Percentiles rank a stretch among this genome's conserved stretches.
Conservation (phyloP, 495 filamentous ascomycete species). For the Chaetomium tenue region DNA sequence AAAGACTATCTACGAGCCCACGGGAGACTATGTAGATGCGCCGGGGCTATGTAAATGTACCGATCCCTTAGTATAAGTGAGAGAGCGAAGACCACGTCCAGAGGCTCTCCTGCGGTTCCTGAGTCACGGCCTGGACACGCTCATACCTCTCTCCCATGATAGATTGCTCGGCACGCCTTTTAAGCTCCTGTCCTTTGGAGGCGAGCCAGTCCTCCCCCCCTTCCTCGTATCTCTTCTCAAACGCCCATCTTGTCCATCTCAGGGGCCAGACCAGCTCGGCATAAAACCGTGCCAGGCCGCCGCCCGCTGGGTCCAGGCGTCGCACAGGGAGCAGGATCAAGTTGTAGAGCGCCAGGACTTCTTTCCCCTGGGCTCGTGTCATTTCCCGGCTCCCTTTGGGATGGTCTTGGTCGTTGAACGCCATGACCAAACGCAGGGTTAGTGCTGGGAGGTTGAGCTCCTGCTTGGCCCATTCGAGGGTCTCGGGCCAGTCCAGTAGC, state of each 20-base stretch:
- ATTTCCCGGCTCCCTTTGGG: neutral
- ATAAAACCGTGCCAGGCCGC: conserved; percentile 2
- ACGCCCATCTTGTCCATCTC: neutral
- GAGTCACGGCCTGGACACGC: neutral
- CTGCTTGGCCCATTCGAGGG: neutral
- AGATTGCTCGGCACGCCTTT: neutral
- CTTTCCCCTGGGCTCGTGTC: neutral
- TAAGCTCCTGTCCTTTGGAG: neutral
- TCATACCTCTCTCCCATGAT: conserved; percentile 13
- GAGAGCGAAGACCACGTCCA: neutral
- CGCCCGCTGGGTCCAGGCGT: neutral
- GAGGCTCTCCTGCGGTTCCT: neutral
- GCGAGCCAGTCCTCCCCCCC: neutral
- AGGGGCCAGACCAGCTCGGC: neutral
- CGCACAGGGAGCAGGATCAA: neutral
- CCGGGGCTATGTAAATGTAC: too few relatives aligned
- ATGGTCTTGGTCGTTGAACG: neutral
- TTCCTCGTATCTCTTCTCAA: neutral
- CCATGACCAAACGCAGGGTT: neutral
- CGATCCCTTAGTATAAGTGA: neutral
- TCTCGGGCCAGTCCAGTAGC: neutral
- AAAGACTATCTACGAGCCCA: too few relatives aligned
- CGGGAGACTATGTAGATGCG: too few relatives aligned
- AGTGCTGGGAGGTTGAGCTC: neutral
- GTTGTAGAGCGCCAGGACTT: conserved; percentile 1